phyloP scores from a whole-genome alignment of 345 rosid genomes.

The Viola odorata region DNA sequence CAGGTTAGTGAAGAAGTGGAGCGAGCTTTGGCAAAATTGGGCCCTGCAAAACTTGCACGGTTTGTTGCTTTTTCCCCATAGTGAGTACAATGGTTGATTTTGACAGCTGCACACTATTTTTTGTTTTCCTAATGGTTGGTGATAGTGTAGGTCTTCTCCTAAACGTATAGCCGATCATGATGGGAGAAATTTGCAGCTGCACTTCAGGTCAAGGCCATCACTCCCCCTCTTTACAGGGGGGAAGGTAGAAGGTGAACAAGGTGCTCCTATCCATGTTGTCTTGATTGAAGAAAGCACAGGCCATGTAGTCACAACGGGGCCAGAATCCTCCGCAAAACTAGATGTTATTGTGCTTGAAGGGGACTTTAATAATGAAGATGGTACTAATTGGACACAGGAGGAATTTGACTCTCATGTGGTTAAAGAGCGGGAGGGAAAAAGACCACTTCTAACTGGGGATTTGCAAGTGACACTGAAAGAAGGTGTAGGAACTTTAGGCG shows the following conservation, averaged over 20 bases:
- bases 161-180: slow-evolving; percentile 22
- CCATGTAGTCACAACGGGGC: slow-evolving; percentile 27
- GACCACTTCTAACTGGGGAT: slow-evolving; percentile 38
- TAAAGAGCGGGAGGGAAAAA: slow-evolving; percentile 37
- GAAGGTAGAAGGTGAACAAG: slow-evolving; percentile 34
- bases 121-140: slow-evolving; percentile 3
- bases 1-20: slow-evolving; percentile 38
- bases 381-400: slow-evolving; percentile 23
- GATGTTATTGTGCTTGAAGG: slow-evolving; percentile 37
- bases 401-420: slow-evolving; percentile 33
- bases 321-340: slow-evolving; percentile 29
- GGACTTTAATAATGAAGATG: slow-evolving; percentile 33
- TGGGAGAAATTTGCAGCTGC: slow-evolving; percentile 35
- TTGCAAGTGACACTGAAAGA: slow-evolving; percentile 32
- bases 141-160: slow-evolving; percentile 23
- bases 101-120: neutral
- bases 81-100: too few relatives aligned
- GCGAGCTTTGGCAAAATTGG: slow-evolving; percentile 32
- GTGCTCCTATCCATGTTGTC: slow-evolving; percentile 21
- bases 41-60: slow-evolving; percentile 23
- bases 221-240: slow-evolving; percentile 32
- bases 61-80: neutral
- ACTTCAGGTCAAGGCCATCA: slow-evolving; percentile 25
- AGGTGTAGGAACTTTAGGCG: slow-evolving; percentile 35
- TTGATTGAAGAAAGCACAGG: slow-evolving; percentile 30